These are phyloP conservation scores for Hyphopichia khmerensis DNA, from an alignment of 1,139 yeast species.

Conservation along the genomic window DNA sequence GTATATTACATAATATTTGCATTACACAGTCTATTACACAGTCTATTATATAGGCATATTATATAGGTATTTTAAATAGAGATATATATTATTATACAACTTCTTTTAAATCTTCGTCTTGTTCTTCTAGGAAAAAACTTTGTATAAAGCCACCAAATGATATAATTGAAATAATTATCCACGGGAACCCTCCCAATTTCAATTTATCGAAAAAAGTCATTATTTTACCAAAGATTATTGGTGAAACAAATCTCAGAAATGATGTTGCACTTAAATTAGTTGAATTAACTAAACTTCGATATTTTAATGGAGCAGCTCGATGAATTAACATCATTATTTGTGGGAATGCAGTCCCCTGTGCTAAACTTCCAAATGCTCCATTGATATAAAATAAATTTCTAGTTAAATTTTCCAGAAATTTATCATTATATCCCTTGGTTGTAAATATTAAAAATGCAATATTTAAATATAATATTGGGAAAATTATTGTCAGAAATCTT, in stretches of 20 bases:
- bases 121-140: constrained; percentile 28
- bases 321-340: constrained; percentile 36
- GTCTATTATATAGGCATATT: too few species aligned
- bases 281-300: constrained; percentile 53
- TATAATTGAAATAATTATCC: constrained; percentile 44
- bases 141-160: constrained; percentile 32
- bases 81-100: too few species aligned
- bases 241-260: constrained; percentile 58
- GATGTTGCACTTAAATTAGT: constrained; percentile 50
- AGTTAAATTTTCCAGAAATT: constrained; percentile 22
- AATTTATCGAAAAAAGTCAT: constrained; percentile 47
- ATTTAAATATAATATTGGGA: constrained; percentile 48
- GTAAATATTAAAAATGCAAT: constrained; percentile 54
- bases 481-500: constrained; percentile 36
- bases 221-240: constrained; percentile 57
- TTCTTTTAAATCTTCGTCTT: constrained; percentile 16
- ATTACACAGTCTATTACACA: too few species aligned
- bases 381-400: constrained; percentile 22
- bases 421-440: constrained; percentile 26
- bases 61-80: too few species aligned
- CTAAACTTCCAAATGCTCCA: constrained; percentile 23
- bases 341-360: constrained; percentile 1
- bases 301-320: constrained; percentile 45
- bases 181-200: constrained; percentile 48
- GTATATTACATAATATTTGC: too few species aligned